Percentiles rank a stretch among this genome's conserved stretches.
These are phyloP conservation scores for Magnolia officinalis DNA, from an alignment of 164 flowering plant species.

Conservation along the genomic window DNA sequence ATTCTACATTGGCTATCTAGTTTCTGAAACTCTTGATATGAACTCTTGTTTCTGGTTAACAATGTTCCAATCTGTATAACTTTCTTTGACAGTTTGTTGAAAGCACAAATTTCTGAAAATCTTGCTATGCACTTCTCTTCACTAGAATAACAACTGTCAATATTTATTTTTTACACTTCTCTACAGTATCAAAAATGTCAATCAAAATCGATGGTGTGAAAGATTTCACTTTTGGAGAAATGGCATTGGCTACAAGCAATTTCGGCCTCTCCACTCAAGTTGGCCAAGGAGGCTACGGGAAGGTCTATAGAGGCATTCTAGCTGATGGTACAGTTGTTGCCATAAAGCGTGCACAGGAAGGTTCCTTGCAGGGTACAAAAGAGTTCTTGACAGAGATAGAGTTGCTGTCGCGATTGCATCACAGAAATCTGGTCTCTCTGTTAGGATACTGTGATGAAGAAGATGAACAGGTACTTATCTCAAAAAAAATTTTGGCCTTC, in stretches of 20 bases:
- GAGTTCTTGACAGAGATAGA: slow-evolving; percentile 79
- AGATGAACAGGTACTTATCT: slow-evolving; percentile 59
- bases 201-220: slow-evolving; percentile 70
- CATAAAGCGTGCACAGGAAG: slow-evolving; percentile 67
- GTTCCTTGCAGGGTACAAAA: slow-evolving; percentile 67
- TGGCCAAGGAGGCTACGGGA: slow-evolving; percentile 87
- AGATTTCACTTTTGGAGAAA: slow-evolving; percentile 51
- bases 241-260: slow-evolving; percentile 52
- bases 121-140: no score
- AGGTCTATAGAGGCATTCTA: slow-evolving; percentile 61
- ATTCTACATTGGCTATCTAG: no score
- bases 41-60: no score
- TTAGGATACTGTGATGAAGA: slow-evolving; percentile 71
- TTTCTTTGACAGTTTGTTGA: no score
- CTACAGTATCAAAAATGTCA: slow-evolving; percentile 42
- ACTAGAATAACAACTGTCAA: background rate
- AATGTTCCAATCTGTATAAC: no score
- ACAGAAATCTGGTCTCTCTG: slow-evolving; percentile 66
- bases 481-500: no score
- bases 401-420: slow-evolving; percentile 70
- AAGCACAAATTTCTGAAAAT: no score
- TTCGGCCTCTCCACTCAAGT: slow-evolving; percentile 44
- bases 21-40: no score
- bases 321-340: slow-evolving; percentile 52
- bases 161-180: background rate